These are phyloP conservation scores for Salix purpurea DNA, from an alignment of 345 rosid genomes.

Conservation along the genomic window DNA sequence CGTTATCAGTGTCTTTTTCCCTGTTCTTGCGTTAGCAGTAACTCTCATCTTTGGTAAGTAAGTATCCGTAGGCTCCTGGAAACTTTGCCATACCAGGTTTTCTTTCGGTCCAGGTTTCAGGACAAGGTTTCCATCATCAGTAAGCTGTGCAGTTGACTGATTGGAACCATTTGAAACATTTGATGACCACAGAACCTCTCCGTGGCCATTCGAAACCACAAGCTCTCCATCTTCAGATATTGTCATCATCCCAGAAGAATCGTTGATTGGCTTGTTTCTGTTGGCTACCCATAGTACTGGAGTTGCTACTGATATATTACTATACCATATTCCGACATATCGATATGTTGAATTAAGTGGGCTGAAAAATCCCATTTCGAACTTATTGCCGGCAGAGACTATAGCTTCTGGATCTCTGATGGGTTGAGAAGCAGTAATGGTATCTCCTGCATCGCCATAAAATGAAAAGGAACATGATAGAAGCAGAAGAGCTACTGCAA, in stretches of 20 bases:
- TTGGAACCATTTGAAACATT: rapidly evolving
- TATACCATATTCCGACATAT: constrained; percentile 10
- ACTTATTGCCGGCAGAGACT: background rate
- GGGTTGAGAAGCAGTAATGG: background rate
- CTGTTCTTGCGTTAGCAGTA: background rate
- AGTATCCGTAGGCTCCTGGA: constrained; percentile 26
- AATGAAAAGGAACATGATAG: background rate
- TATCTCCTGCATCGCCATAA: background rate
- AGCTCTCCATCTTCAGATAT: constrained; percentile 6
- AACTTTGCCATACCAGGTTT: background rate
- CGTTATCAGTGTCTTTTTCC: background rate
- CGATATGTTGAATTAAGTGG: background rate
- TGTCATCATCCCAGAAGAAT: constrained; percentile 33
- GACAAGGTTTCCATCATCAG: constrained; percentile 24
- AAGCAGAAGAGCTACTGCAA: background rate
- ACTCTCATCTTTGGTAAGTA: constrained; percentile 35
- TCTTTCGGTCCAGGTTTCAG: too few species aligned
- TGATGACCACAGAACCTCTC: too few species aligned
- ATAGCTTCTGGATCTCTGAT: constrained; percentile 7
- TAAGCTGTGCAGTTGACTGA: too few species aligned
- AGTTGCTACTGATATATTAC: background rate
- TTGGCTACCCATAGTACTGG: constrained; percentile 2
- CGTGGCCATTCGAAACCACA: too few species aligned
- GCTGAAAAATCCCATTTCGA: background rate
- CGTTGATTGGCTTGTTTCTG: constrained; percentile 10